A percentile compares a stretch with the other conserved stretches of the same genome.
phyloP scores from a whole-genome alignment of 352 stramenopile genomes.

The Thalassiosira oceanica region DNA sequence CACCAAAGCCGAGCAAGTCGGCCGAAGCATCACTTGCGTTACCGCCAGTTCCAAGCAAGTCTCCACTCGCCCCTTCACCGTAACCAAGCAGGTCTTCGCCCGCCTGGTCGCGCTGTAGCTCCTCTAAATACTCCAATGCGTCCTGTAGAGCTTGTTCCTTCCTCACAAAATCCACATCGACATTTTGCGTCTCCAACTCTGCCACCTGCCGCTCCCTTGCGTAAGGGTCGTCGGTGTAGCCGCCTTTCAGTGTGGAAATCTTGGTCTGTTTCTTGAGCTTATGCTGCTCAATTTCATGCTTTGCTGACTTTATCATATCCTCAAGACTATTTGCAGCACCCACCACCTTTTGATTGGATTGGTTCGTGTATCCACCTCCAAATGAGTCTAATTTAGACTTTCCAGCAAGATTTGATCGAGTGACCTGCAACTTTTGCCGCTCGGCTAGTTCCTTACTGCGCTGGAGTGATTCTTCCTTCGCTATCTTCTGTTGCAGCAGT shows the following conservation, averaged over 20 bases:
- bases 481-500: slow-evolving; percentile 41
- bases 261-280: slow-evolving; percentile 20
- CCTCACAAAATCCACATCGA: slow-evolving; percentile 22
- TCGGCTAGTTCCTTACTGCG: slow-evolving; percentile 19
- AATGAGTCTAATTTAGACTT: slow-evolving; percentile 29
- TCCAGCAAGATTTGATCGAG: slow-evolving; percentile 37
- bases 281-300: slow-evolving; percentile 38
- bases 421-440: slow-evolving; percentile 21
- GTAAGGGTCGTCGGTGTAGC: slow-evolving; percentile 33
- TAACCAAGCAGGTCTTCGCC: slow-evolving; percentile 19
- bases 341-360: slow-evolving; percentile 12
- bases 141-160: slow-evolving; percentile 40
- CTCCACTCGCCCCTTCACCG: neutral
- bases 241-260: slow-evolving; percentile 26
- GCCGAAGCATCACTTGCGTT: neutral
- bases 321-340: slow-evolving; percentile 43
- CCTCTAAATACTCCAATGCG: slow-evolving; percentile 46
- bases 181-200: slow-evolving; percentile 24
- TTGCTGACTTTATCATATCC: slow-evolving; percentile 48
- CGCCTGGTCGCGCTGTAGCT: slow-evolving; percentile 27
- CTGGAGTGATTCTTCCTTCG: slow-evolving; percentile 11
- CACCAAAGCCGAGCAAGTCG: slow-evolving; percentile 40
- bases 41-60: neutral
- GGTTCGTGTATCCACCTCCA: slow-evolving; percentile 28
- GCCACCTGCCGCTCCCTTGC: slow-evolving; percentile 12